phyloP scores from a whole-genome alignment of 805 yeast species.

The Lipomyces chichibuensis region DNA sequence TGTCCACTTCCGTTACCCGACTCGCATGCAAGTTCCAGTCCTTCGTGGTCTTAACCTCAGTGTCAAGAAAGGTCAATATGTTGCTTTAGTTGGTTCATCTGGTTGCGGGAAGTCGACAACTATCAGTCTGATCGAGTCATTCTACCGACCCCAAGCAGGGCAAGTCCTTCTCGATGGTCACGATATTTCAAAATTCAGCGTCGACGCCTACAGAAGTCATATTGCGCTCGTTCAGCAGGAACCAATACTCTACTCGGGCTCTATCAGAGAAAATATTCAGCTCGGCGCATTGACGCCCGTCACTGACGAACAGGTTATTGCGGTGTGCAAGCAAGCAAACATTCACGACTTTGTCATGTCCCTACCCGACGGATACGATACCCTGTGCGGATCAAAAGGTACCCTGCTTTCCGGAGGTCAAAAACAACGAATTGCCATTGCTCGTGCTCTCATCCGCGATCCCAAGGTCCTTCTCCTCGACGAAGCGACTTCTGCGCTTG shows the following conservation, averaged over 20 bases:
- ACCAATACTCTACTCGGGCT: conserved; percentile 66
- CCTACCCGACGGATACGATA: conserved; percentile 58
- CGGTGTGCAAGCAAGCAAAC: conserved; percentile 57
- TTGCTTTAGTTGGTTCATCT: conserved; percentile 90
- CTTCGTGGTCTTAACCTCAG: conserved; percentile 38
- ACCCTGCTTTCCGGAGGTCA: conserved; percentile 65
- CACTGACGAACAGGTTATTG: conserved; percentile 46
- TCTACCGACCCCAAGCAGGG: conserved; percentile 57
- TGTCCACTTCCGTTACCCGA: conserved; percentile 42
- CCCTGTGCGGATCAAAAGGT: conserved; percentile 54
- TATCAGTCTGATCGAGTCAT: conserved; percentile 58
- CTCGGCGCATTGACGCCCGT: conserved; percentile 43
- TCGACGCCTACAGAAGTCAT: conserved; percentile 55
- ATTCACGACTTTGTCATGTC: conserved; percentile 54
- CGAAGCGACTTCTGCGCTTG: conserved; percentile 60
- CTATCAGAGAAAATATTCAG: conserved; percentile 75
- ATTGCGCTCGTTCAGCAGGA: conserved; percentile 69
- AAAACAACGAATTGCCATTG: conserved; percentile 66
- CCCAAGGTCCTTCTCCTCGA: conserved; percentile 60
- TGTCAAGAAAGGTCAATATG: conserved; percentile 76
- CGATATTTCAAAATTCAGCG: conserved; percentile 53
- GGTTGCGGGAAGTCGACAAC: conserved; percentile 53
- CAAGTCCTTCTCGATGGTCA: conserved; percentile 56
- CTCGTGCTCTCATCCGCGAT: conserved; percentile 61
- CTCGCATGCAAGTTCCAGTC: conserved; percentile 42